phyloP scores from a whole-genome alignment of 1,139 yeast species.

The Yamadazyma oceani region DNA sequence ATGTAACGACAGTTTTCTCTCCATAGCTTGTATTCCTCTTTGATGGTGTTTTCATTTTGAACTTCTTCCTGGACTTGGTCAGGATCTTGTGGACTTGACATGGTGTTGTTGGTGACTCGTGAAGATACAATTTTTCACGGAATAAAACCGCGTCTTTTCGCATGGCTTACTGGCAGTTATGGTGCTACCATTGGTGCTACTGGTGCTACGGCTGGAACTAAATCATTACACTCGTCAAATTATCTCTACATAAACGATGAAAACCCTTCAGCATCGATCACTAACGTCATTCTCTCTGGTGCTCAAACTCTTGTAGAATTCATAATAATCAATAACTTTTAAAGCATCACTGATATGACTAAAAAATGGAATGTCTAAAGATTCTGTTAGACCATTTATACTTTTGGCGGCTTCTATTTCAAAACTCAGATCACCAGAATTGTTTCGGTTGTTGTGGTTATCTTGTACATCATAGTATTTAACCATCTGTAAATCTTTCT shows the following conservation, averaged over 20 bases:
- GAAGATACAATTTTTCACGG: too few relatives aligned
- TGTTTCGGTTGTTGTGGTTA: not conserved
- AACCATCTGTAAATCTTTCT: constrained; percentile 26
- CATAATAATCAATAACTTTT: constrained; percentile 41
- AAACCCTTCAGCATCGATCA: too few relatives aligned
- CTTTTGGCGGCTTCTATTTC: constrained; percentile 15
- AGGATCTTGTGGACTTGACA: not conserved
- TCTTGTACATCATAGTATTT: constrained; percentile 29
- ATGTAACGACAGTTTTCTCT: constrained; percentile 73
- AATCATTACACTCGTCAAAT: too few relatives aligned
- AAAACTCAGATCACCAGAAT: constrained; percentile 1
- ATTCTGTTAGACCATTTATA: constrained; percentile 30
- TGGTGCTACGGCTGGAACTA: too few relatives aligned
- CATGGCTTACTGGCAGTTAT: too few relatives aligned
- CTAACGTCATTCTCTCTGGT: too few relatives aligned
- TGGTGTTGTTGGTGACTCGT: not conserved
- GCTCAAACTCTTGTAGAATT: constrained; percentile 11
- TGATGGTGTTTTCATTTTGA: constrained; percentile 42
- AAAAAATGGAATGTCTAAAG: constrained; percentile 32
- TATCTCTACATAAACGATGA: too few relatives aligned
- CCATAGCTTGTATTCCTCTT: constrained; percentile 79
- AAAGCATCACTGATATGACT: constrained; percentile 44
- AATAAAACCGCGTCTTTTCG: too few relatives aligned
- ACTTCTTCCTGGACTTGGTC: constrained; percentile 18
- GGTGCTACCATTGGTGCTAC: too few relatives aligned